phyloP scores from a whole-genome alignment of 768 basidiomycete species.

The Pisolithus microcarpus region DNA sequence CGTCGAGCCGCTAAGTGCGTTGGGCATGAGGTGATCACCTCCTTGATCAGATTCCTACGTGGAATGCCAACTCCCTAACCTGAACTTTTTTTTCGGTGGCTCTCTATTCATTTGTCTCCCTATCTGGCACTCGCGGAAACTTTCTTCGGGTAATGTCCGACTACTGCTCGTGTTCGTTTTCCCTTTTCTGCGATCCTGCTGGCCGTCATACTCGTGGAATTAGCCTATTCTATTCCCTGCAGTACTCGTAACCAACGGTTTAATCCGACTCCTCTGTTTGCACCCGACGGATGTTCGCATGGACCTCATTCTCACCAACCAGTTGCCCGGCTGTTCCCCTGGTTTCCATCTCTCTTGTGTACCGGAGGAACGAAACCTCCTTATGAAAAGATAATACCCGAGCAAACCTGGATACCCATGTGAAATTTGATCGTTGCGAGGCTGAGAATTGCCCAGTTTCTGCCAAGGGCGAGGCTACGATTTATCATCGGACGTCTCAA shows the following conservation, averaged over 20 bases:
- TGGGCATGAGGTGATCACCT: constrained; percentile 26
- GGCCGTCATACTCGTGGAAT: not conserved
- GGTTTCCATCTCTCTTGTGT: not conserved
- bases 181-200: constrained; percentile 3
- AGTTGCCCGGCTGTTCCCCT: constrained; percentile 17
- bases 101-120: constrained; percentile 21
- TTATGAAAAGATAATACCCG: not conserved
- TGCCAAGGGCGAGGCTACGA: not conserved
- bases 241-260: constrained; percentile 7
- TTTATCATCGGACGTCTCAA: constrained; percentile 11
- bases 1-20: constrained; percentile 16
- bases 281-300: constrained; percentile 11
- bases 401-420: not conserved
- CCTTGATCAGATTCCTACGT: constrained; percentile 20
- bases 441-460: not conserved
- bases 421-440: not conserved
- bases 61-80: constrained; percentile 17
- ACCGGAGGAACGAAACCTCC: not conserved
- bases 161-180: constrained; percentile 13
- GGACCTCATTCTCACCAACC: constrained; percentile 8
- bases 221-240: constrained; percentile 10
- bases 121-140: constrained; percentile 20
- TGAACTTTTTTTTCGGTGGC: constrained; percentile 16
- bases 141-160: constrained; percentile 25
- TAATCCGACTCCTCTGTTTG: constrained; percentile 10